phyloP scores from a whole-genome alignment of 805 yeast genomes.

The Osmozyma mogii region DNA sequence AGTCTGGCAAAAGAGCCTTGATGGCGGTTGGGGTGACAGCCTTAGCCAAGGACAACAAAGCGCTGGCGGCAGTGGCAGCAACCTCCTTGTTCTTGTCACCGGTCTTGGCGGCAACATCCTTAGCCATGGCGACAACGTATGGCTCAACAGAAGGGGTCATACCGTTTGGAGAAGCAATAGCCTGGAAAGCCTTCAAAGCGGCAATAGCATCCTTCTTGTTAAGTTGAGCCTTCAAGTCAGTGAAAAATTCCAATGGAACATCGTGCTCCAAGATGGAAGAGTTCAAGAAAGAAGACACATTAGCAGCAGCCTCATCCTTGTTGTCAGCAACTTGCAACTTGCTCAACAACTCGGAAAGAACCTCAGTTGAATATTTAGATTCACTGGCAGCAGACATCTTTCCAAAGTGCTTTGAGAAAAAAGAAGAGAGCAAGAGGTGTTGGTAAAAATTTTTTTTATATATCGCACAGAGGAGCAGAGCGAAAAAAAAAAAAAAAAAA shows the following conservation, averaged over 20 bases:
- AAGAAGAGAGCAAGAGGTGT: conserved; percentile 9
- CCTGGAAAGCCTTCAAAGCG: conserved; percentile 76
- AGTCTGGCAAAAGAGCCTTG: conserved; percentile 80
- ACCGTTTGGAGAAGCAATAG: conserved; percentile 74
- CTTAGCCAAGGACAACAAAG: conserved; percentile 69
- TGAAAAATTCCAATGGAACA: conserved; percentile 85
- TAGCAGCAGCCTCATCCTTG: conserved; percentile 78
- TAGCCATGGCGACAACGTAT: conserved; percentile 71
- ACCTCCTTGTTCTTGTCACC: conserved; percentile 86
- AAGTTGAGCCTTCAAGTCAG: conserved; percentile 65
- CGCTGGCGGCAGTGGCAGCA: conserved; percentile 64
- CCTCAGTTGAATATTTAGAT: conserved; percentile 62
- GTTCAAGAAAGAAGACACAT: conserved; percentile 88
- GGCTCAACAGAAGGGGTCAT: conserved; percentile 95
- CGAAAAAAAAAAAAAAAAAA: background rate
- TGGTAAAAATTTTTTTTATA: conserved; percentile 2
- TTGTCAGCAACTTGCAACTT: conserved; percentile 90
- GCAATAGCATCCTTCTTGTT: conserved; percentile 71
- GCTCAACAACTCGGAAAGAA: conserved; percentile 87
- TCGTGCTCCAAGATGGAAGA: conserved; percentile 98
- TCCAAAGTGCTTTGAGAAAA: conserved; percentile 18
- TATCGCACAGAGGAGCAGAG: background rate
- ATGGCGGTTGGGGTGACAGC: conserved; percentile 90
- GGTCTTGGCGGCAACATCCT: conserved; percentile 63
- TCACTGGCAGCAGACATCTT: conserved; percentile 49